Percentiles rank a stretch among this genome's conserved stretches.
phyloP scores from a whole-genome alignment of 75 land plant genomes.

The Cryptomeria japonica region DNA sequence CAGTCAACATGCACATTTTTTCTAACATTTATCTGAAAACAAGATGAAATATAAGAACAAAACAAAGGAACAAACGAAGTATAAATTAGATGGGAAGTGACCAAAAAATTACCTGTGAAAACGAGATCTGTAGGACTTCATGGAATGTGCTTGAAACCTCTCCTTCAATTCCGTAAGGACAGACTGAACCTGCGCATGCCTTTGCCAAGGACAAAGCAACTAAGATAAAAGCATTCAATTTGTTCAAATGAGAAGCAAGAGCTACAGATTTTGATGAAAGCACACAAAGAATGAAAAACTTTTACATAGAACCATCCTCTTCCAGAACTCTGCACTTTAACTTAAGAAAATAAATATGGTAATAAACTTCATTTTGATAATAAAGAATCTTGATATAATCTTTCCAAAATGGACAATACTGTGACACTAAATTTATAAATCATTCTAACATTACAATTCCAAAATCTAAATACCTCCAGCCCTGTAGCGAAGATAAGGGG shows the following conservation, averaged over 20 bases:
- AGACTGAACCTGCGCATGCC: constrained; percentile 76
- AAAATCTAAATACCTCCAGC: neutral
- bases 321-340: neutral
- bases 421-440: neutral
- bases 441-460: neutral
- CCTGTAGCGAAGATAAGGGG: neutral
- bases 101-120: constrained; percentile 71
- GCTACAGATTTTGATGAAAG: neutral
- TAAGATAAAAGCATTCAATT: constrained; percentile 22
- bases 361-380: neutral
- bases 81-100: neutral
- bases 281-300: neutral
- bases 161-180: constrained; percentile 78
- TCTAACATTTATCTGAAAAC: neutral
- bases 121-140: constrained; percentile 92
- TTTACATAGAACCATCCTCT: neutral
- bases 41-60: constrained; percentile 1
- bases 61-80: neutral
- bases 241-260: neutral
- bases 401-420: neutral
- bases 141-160: constrained; percentile 91
- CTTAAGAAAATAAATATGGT: neutral
- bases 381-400: neutral
- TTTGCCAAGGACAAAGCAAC: constrained; percentile 54
- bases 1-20: neutral